Percentiles rank a stretch among this genome's conserved stretches.
Evolutionary conservation across 108 stramenopile genomes (phyloP).

Genomic region (Epithemia pelagica): DNA sequence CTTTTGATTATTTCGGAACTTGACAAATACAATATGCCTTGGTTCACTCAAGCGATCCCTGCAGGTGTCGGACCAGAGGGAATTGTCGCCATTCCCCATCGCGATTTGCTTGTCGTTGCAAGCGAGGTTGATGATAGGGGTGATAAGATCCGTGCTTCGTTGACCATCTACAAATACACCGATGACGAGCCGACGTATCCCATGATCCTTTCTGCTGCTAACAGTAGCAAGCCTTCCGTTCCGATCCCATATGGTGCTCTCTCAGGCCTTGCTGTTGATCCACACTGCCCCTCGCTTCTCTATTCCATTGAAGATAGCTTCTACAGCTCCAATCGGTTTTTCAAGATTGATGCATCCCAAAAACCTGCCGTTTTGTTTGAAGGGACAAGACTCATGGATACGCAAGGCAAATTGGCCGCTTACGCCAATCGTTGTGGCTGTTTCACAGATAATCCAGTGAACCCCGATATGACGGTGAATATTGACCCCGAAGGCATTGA

Average conservation of each 20-base stretch:
- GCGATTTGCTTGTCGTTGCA: conserved; percentile 41
- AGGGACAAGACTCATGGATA: conserved; percentile 31
- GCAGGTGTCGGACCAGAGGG: conserved; percentile 49
- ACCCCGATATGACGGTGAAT: conserved; percentile 62
- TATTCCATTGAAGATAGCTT: conserved; percentile 51
- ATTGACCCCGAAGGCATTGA: conserved; percentile 68
- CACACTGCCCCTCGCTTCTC: conserved; percentile 12
- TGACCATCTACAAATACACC: conserved; percentile 34
- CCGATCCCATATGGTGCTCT: conserved; percentile 55
- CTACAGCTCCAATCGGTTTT: conserved; percentile 46
- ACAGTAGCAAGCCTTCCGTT: conserved; percentile 6
- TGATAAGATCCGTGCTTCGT: conserved; percentile 30
- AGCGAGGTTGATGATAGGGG: conserved; percentile 49
- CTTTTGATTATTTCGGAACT: conserved; percentile 43
- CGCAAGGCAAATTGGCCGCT: conserved; percentile 24
- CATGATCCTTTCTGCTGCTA: conserved; percentile 24
- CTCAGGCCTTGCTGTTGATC: conserved; percentile 36
- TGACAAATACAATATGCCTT: conserved; percentile 9
- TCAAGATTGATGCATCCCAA: conserved; percentile 37
- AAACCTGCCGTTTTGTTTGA: conserved; percentile 21
- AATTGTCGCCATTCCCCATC: conserved; percentile 23
- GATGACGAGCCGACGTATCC: conserved; percentile 30
- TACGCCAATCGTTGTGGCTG: conserved; percentile 4
- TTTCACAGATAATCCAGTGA: conserved; percentile 25
- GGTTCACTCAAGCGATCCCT: conserved; percentile 53